Conservation (phyloP, 78 protist species). For the Dictyostelium discoideum region dicty_2.7 NC_007088.5:5523001-5523500, state of each 20-base stretch:
- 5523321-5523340: neutral
- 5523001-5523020: neutral
- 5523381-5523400: too few species aligned
- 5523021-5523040: neutral
- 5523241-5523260: constrained; percentile 37
- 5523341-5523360: neutral
- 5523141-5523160: constrained; percentile 50
- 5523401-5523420: too few species aligned
- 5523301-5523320: constrained; percentile 6
- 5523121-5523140: neutral
- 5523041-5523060: neutral
- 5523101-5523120: constrained; percentile 24
- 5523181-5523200: constrained; percentile 28
- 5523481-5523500: neutral
- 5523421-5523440: neutral
- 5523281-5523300: constrained; percentile 47
- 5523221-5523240: neutral
- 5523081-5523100: constrained; percentile 44
- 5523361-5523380: neutral
- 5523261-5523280: constrained; percentile 29
- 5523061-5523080: constrained; percentile 61
- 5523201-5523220: neutral
- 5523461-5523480: neutral
- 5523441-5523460: too few species aligned
- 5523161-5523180: constrained; percentile 56